A percentile compares a stretch with the other conserved stretches of the same genome.
Conservation (phyloP, 1,284 basidiomycete genomes). For the Leccinum fuscescens region DNA sequence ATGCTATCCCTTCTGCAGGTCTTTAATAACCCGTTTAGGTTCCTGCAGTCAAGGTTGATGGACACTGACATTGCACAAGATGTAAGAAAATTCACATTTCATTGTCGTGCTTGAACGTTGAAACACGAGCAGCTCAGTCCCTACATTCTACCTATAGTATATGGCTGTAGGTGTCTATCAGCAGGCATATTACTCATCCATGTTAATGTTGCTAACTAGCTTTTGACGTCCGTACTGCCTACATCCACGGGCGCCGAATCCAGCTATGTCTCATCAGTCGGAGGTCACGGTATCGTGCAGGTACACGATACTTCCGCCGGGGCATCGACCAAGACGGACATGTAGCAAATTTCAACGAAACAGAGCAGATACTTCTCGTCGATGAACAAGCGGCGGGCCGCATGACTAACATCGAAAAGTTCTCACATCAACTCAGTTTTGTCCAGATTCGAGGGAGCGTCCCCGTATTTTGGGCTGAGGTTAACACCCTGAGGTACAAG, state of each 20-base stretch:
- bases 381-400: constrained; percentile 52
- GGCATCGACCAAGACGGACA: constrained; percentile 85
- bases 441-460: constrained; percentile 94
- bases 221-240: constrained; percentile 80
- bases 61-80: constrained; percentile 59
- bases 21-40: constrained; percentile 41
- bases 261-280: constrained; percentile 89
- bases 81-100: constrained; percentile 41
- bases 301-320: constrained; percentile 95
- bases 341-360: constrained; percentile 93
- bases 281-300: constrained; percentile 90
- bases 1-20: neutral
- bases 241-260: constrained; percentile 79
- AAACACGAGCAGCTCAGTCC: constrained; percentile 60
- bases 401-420: constrained; percentile 48
- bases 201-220: constrained; percentile 46
- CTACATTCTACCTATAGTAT: constrained; percentile 90
- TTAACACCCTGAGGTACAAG: constrained; percentile 95
- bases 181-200: constrained; percentile 8
- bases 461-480: constrained; percentile 95
- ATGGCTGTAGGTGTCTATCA: constrained; percentile 72
- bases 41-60: constrained; percentile 71
- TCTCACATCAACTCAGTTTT: constrained; percentile 70
- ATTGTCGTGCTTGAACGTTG: constrained; percentile 9
- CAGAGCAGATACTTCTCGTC: constrained; percentile 87